Evolutionary conservation across 225 moss, liverwort and hornwort genomes (phyloP).

Genomic region (Anthoceros angustus): DNA sequence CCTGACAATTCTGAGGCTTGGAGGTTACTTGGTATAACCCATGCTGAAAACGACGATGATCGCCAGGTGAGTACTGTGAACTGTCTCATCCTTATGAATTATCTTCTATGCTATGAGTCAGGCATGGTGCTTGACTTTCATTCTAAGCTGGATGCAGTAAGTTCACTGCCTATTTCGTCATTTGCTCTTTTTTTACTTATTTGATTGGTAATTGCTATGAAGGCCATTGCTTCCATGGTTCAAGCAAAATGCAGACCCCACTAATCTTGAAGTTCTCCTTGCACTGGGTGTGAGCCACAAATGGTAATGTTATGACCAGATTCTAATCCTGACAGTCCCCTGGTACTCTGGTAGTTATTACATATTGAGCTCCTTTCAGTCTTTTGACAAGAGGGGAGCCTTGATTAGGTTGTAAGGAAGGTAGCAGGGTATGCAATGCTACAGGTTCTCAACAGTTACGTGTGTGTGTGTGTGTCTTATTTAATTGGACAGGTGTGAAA

Average conservation of each 20-base stretch:
- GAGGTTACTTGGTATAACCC: conserved; percentile 86
- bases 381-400: no score
- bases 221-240: conserved; percentile 99
- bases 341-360: no score
- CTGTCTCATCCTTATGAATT: no score
- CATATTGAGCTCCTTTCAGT: no score
- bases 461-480: no score
- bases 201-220: conserved; percentile 8
- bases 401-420: no score
- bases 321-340: not conserved
- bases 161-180: not conserved
- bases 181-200: conserved; percentile 8
- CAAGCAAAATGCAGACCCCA: conserved; percentile 87
- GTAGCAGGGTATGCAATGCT: no score
- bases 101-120: no score
- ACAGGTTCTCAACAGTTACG: no score
- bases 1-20: conserved; percentile 81
- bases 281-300: conserved; percentile 94
- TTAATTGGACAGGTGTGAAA: conserved; percentile 6
- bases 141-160: no score
- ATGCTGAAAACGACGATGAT: conserved; percentile 97
- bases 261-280: conserved; percentile 89
- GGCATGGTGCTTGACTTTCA: no score
- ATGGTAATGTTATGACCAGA: conserved; percentile 19
- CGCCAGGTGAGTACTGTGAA: conserved; percentile 38